Percentiles rank a stretch among this genome's conserved stretches.
Conservation (phyloP, 2,329 filamentous ascomycete genomes). For the Ceratocystiopsis sp. region DNA sequence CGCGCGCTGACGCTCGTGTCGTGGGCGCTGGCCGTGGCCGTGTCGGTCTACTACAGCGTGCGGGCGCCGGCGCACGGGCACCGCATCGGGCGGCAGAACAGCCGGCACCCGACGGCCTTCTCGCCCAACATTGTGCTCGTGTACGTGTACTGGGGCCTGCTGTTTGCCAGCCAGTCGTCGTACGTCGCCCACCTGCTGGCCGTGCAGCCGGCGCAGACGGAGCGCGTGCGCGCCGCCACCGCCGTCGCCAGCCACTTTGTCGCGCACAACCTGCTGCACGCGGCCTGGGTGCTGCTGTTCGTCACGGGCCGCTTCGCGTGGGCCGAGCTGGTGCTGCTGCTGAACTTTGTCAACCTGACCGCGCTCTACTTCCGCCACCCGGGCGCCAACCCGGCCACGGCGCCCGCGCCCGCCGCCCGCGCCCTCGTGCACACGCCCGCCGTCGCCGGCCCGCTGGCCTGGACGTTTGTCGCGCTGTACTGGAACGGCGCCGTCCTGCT, state of each 20-base stretch:
- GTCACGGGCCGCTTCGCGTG: constrained; percentile 58
- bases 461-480: constrained; percentile 74
- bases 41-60: constrained; percentile 59
- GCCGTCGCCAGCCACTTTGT: constrained; percentile 76
- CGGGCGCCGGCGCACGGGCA: constrained; percentile 43
- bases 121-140: constrained; percentile 48
- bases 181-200: constrained; percentile 68
- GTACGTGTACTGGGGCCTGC: constrained; percentile 62
- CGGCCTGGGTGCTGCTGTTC: constrained; percentile 72
- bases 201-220: constrained; percentile 26
- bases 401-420: constrained; percentile 38
- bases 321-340: constrained; percentile 56
- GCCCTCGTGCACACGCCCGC: constrained; percentile 56
- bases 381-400: constrained; percentile 8
- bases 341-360: constrained; percentile 71
- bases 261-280: constrained; percentile 66
- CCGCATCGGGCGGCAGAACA: constrained; percentile 62
- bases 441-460: constrained; percentile 63
- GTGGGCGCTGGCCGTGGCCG: constrained; percentile 57
- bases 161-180: constrained; percentile 58
- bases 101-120: constrained; percentile 51
- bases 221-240: constrained; percentile 50
- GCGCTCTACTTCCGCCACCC: constrained; percentile 64
- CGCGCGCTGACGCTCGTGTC: constrained; percentile 57
- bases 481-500: constrained; percentile 79